Evolutionary conservation across 257 asterid species (phyloP), one percentile per base, ranked within the genome.

Genomic region (Forsythia suspensa): DNA sequence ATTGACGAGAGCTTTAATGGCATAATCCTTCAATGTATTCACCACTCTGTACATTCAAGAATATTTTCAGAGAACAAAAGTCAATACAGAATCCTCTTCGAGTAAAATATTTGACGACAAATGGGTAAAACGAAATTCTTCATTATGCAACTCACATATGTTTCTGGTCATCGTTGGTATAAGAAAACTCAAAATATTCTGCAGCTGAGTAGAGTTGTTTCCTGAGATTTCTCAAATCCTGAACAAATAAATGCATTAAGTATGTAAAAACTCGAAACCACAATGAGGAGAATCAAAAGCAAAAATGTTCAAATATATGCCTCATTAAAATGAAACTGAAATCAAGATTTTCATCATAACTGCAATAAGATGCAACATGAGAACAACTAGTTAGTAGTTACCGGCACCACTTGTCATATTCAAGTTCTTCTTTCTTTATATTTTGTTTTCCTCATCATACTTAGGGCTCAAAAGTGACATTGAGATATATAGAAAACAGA

Each of bases 181-280:
- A 94, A 72, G 98, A 87, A 70, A 90, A 74, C 91, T 96, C 98
- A 61, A 96, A 96, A 85, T 91, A 96, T 37, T 96, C 99, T 42
- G 99, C 99, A 80, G 99, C 99, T 4, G 98, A 88, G 88, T 96
- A 96, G 67, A 96, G 88, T 72, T 96, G 98, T 77, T 88, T 89
- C 84, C 98, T 89, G 76, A 96, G 90, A 84, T 92, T 92, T 92
- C 86, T 94, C 91, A 96, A 88, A 85, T 96, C 98, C 99, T 96
- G 81, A 63, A 79, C 59, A 82, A 70, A 85, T 8, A 55, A 37
- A 72, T 11, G 13, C 0, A n/a, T n/a, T n/a, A 24, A 73, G 20
- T 1, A 69, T 5, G 34, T n/a, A 20, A 57, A 57, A n/a, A 18
- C 5, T 57, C 24, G 12, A 57, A 57, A 57, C 10, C 21, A 2